A percentile compares a stretch with the other conserved stretches of the same genome.
These are phyloP conservation scores for Dentipellis sp. DNA, from an alignment of 768 basidiomycete species.

Conservation along the genomic window DNA sequence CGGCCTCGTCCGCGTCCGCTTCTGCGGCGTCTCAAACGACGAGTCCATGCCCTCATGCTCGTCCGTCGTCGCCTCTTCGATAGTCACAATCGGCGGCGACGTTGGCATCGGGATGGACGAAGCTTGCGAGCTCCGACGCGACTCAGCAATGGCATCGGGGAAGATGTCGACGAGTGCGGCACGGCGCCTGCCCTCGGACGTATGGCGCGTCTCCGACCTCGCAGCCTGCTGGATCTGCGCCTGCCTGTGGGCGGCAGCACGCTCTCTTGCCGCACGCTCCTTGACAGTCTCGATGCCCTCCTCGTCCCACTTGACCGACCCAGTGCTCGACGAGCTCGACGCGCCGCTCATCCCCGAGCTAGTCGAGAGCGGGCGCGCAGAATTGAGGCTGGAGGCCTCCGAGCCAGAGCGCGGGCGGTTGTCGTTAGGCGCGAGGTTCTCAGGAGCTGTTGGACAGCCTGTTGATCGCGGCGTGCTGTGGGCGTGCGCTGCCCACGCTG, in stretches of 20 bases:
- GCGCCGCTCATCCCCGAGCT: slow-evolving; percentile 31
- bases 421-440: slow-evolving; percentile 6
- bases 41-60: slow-evolving; percentile 28
- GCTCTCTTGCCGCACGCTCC: slow-evolving; percentile 23
- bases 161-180: slow-evolving; percentile 53
- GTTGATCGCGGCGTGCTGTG: slow-evolving; percentile 11
- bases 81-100: slow-evolving; percentile 22
- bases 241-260: slow-evolving; percentile 10
- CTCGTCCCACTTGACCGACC: slow-evolving; percentile 45
- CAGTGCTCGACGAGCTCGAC: slow-evolving; percentile 21
- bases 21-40: slow-evolving; percentile 23
- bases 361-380: slow-evolving; percentile 39
- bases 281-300: slow-evolving; percentile 37
- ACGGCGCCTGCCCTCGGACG: slow-evolving; percentile 42
- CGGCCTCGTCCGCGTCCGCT: slow-evolving; percentile 42
- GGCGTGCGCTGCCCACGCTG: not conserved
- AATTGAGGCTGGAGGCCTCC: slow-evolving; percentile 30
- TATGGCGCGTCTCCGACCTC: slow-evolving; percentile 35
- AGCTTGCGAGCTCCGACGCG: slow-evolving; percentile 6
- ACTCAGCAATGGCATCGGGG: slow-evolving; percentile 21
- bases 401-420: slow-evolving; percentile 27
- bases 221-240: slow-evolving; percentile 7
- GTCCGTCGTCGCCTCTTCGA: slow-evolving; percentile 47
- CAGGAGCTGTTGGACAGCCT: slow-evolving; percentile 24
- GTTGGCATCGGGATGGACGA: slow-evolving; percentile 5